Conservation (phyloP, 441 rosid species). For the Euphorbia celastroides region DNA sequence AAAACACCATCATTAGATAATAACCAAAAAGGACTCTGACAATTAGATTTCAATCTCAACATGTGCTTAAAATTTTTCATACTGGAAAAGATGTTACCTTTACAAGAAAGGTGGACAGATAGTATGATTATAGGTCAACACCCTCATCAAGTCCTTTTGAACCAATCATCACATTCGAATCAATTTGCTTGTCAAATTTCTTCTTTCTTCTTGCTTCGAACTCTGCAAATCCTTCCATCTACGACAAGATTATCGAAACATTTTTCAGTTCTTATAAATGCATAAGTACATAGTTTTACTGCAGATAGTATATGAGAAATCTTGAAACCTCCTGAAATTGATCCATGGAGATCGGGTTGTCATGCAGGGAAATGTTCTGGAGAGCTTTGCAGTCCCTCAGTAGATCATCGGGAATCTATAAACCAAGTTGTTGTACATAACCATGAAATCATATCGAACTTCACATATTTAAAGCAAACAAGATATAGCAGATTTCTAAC, state of each 20-base stretch:
- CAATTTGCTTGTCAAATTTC: conserved; percentile 95
- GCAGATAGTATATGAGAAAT: neutral
- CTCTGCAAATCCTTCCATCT: conserved; percentile 92
- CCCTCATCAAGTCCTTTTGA: conserved; percentile 93
- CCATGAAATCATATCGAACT: neutral
- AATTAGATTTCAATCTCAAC: too few relatives aligned
- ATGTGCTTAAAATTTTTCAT: too few relatives aligned
- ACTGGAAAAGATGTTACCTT: conserved; percentile 5
- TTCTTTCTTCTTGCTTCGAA: conserved; percentile 88
- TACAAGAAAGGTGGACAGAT: neutral
- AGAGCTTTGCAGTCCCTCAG: conserved; percentile 86
- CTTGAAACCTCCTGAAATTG: conserved; percentile 73
- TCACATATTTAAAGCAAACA: neutral
- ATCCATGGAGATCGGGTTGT: conserved; percentile 87
- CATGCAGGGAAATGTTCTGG: conserved; percentile 78
- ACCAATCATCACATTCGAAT: conserved; percentile 90
- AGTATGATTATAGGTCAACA: conserved; percentile 50
- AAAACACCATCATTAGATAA: too few relatives aligned
- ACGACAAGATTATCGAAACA: conserved; percentile 2
- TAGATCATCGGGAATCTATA: conserved; percentile 65
- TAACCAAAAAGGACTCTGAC: too few relatives aligned
- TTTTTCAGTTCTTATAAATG: neutral
- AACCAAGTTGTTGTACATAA: neutral
- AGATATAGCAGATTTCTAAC: neutral
- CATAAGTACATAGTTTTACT: neutral